phyloP scores from a whole-genome alignment of 306 rosid genomes.

The Sindora glabra region DNA sequence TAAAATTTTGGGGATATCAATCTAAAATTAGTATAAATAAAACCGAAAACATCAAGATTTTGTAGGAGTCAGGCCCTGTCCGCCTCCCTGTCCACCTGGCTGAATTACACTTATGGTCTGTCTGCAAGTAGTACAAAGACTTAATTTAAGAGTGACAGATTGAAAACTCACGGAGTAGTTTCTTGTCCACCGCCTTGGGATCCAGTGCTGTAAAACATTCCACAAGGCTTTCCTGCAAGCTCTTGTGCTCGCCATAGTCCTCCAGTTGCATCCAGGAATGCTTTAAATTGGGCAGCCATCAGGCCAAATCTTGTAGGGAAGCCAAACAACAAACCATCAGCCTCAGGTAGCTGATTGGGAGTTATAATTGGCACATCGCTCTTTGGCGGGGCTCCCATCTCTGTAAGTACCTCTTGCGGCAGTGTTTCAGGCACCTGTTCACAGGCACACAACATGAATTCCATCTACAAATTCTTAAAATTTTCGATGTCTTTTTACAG shows the following conservation, averaged over 20 bases:
- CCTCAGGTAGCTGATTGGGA: conserved; percentile 60
- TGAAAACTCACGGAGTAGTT: conserved; percentile 59
- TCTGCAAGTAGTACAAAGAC: too few relatives aligned
- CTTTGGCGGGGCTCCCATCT: conserved; percentile 84
- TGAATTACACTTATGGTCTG: too few relatives aligned
- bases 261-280: conserved; percentile 78
- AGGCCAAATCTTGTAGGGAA: conserved; percentile 89
- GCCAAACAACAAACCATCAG: conserved; percentile 79
- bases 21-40: too few relatives aligned
- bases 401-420: conserved; percentile 54
- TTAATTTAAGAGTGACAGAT: not conserved
- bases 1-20: too few relatives aligned
- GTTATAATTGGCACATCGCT: conserved; percentile 64
- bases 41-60: too few relatives aligned
- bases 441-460: too few relatives aligned
- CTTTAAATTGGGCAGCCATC: conserved; percentile 85
- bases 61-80: too few relatives aligned
- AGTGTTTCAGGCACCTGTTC: conserved; percentile 79
- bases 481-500: too few relatives aligned
- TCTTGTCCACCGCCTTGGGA: conserved; percentile 98
- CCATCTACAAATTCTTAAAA: too few relatives aligned
- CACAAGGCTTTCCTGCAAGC: conserved; percentile 86
- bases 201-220: conserved; percentile 76
- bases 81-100: too few relatives aligned
- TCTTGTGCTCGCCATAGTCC: conserved; percentile 73